Evolutionary conservation across 805 yeast species (phyloP).

Genomic region (Cyberlindnera lachancei): DNA sequence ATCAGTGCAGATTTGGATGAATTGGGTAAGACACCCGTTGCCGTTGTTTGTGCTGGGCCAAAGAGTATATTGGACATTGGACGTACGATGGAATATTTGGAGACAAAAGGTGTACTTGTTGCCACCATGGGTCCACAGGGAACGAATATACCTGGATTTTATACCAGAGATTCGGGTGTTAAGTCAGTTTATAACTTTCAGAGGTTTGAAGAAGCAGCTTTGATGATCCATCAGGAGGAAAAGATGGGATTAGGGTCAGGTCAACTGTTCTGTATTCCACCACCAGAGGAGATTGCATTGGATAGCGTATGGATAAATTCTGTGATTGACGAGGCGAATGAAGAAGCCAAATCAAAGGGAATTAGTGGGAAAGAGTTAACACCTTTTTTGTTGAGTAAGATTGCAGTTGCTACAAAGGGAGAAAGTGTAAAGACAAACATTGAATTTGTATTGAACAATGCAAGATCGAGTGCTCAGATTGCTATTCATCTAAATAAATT

Average conservation of each 20-base stretch:
- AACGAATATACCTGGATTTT: constrained; percentile 71
- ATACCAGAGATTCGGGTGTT: constrained; percentile 68
- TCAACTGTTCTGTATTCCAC: constrained; percentile 73
- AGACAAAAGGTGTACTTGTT: constrained; percentile 87
- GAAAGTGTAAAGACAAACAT: constrained; percentile 62
- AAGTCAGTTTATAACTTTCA: constrained; percentile 58
- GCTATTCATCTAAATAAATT: constrained; percentile 34
- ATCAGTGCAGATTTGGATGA: constrained; percentile 85
- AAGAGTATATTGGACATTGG: constrained; percentile 77
- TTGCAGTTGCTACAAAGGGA: constrained; percentile 66
- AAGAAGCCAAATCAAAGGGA: constrained; percentile 43
- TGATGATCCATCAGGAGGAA: constrained; percentile 41
- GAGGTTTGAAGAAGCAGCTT: constrained; percentile 54
- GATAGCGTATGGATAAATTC: constrained; percentile 41
- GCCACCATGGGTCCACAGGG: constrained; percentile 53
- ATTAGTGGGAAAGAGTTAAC: constrained; percentile 70
- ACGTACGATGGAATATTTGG: constrained; percentile 77
- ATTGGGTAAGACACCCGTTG: constrained; percentile 71
- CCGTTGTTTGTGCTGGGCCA: constrained; percentile 92
- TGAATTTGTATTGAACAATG: constrained; percentile 72
- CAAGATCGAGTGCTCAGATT: constrained; percentile 56
- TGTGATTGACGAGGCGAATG: constrained; percentile 52
- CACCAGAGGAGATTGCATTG: constrained; percentile 59
- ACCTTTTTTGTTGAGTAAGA: constrained; percentile 62
- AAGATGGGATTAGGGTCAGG: constrained; percentile 56